Conservation (phyloP, 352 stramenopile genomes). For the Globisporangium viniferum region DNA sequence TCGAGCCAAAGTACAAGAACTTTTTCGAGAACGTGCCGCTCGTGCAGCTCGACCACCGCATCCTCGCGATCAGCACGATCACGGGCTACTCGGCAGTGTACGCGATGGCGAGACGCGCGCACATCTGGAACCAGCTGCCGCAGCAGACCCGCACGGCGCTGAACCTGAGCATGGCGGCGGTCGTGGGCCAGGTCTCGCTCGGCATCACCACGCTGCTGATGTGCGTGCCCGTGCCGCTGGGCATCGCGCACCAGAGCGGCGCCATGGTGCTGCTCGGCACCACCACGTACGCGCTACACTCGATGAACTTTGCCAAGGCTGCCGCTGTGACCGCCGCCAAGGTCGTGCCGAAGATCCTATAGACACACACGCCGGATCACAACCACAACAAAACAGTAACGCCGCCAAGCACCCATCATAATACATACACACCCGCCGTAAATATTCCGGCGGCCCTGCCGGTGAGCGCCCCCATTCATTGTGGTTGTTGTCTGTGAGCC, state of each 20-base stretch:
- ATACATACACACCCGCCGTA: not conserved
- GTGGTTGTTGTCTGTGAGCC: not conserved
- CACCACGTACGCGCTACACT: conserved; percentile 90
- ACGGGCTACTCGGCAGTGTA: conserved; percentile 66
- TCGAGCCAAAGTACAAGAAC: conserved; percentile 91
- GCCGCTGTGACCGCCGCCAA: conserved; percentile 24
- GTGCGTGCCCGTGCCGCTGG: conserved; percentile 95
- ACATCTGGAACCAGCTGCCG: conserved; percentile 87
- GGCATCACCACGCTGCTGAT: conserved; percentile 96
- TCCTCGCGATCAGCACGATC: conserved; percentile 92
- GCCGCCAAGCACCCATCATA: not conserved
- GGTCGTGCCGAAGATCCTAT: conserved; percentile 34
- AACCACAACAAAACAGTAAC: not conserved
- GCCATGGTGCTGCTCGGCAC: conserved; percentile 94
- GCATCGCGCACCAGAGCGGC: conserved; percentile 95
- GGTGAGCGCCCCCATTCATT: not conserved
- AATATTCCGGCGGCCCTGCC: not conserved
- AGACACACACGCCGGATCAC: conserved; percentile 3
- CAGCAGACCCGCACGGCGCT: conserved; percentile 69
- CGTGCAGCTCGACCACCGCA: conserved; percentile 95
- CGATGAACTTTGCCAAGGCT: conserved; percentile 82
- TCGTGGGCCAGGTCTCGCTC: conserved; percentile 86
- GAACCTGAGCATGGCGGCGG: conserved; percentile 74
- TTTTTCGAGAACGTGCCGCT: conserved; percentile 98
- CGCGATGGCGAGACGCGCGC: conserved; percentile 54